These are phyloP conservation scores for Lotus japonicus DNA, from an alignment of 306 rosid genomes.

Conservation along the genomic window DNA sequence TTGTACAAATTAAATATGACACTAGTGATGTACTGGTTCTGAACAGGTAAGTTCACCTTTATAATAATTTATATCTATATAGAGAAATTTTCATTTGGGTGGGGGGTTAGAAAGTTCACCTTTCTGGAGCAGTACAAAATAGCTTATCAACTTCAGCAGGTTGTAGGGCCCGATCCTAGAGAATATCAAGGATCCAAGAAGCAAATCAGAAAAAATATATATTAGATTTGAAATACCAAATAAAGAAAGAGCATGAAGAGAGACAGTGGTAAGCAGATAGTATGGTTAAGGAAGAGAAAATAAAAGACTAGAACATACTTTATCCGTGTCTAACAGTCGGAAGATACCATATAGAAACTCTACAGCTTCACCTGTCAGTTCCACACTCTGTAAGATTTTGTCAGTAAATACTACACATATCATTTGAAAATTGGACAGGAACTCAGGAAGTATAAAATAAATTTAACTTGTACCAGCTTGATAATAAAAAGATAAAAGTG, in stretches of 20 bases:
- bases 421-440: slow-evolving; percentile 8
- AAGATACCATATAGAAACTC: slow-evolving; percentile 81
- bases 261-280: not conserved
- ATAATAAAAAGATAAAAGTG: not conserved
- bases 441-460: not conserved
- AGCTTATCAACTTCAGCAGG: slow-evolving; percentile 70
- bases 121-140: slow-evolving; percentile 87
- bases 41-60: slow-evolving; percentile 32
- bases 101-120: slow-evolving; percentile 39
- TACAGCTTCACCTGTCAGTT: slow-evolving; percentile 78
- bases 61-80: slow-evolving; percentile 7
- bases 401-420: slow-evolving; percentile 5
- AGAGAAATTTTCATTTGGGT: not conserved
- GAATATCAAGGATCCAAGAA: slow-evolving; percentile 28
- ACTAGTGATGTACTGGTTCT: not conserved
- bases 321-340: slow-evolving; percentile 69
- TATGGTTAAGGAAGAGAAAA: not conserved
- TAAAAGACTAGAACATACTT: slow-evolving; percentile 45
- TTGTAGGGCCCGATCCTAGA: slow-evolving; percentile 76
- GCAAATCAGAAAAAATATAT: slow-evolving; percentile 15
- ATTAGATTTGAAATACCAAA: slow-evolving; percentile 18
- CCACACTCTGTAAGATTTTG: slow-evolving; percentile 69
- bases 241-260: not conserved
- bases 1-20: not conserved
- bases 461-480: too few relatives aligned